phyloP scores from a whole-genome alignment of 768 basidiomycete species.

The Epithele typhae region DNA sequence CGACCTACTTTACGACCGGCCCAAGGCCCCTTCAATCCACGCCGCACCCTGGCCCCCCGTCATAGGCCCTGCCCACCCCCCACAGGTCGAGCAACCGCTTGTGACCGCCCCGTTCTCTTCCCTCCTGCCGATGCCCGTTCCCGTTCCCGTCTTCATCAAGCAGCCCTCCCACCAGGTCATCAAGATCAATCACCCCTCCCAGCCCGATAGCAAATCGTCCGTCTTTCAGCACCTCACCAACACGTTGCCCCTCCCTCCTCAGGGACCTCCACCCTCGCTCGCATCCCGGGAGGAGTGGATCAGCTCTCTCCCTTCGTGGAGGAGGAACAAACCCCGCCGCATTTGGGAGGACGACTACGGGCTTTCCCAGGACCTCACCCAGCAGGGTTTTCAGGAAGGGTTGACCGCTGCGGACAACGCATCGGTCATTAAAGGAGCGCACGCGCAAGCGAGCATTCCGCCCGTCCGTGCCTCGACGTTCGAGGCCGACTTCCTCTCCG shows the following conservation, averaged over 20 bases:
- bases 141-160: conserved; percentile 61
- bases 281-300: conserved; percentile 72
- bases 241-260: conserved; percentile 56
- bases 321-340: conserved; percentile 61
- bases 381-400: conserved; percentile 67
- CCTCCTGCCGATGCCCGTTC: conserved; percentile 78
- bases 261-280: conserved; percentile 60
- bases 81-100: conserved; percentile 38
- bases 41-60: conserved; percentile 30
- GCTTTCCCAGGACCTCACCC: conserved; percentile 24
- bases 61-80: conserved; percentile 15
- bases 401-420: conserved; percentile 76
- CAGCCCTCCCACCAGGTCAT: conserved; percentile 58
- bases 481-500: background rate
- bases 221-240: conserved; percentile 51
- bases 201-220: conserved; percentile 34
- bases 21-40: conserved; percentile 32
- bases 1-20: conserved; percentile 72
- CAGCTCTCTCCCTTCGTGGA: conserved; percentile 66
- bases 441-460: conserved; percentile 83
- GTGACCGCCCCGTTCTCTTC: conserved; percentile 34
- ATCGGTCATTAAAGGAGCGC: conserved; percentile 79
- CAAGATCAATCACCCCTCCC: conserved; percentile 51
- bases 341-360: conserved; percentile 57
- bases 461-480: conserved; percentile 41